Conservation (phyloP, 2,329 filamentous ascomycete genomes). For the Ustulina deusta region DNA sequence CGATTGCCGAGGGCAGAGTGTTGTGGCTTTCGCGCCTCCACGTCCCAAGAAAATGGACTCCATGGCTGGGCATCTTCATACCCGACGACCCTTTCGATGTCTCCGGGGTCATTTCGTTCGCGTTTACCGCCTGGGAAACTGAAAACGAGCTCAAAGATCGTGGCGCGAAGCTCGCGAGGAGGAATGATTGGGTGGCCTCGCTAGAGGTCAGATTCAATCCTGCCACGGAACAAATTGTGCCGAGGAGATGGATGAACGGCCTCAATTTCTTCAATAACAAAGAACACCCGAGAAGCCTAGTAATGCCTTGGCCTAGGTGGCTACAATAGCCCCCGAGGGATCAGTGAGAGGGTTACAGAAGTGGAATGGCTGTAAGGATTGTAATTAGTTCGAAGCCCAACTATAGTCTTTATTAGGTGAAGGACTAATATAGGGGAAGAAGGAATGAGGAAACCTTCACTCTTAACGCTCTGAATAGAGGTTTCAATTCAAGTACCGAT, state of each 20-base stretch:
- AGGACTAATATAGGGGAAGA: no score
- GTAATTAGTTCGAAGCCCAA: no score
- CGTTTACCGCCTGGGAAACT: background rate
- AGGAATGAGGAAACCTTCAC: no score
- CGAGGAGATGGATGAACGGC: constrained; percentile 24
- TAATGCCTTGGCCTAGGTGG: constrained; percentile 12
- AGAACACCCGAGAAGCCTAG: background rate
- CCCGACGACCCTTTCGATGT: constrained; percentile 11
- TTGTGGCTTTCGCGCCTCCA: constrained; percentile 26
- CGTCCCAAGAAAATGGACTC: constrained; percentile 17
- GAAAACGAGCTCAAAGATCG: constrained; percentile 8
- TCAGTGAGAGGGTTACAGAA: no score
- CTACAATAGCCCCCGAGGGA: background rate
- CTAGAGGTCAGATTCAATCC: constrained; percentile 3
- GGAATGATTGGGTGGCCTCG: constrained; percentile 12
- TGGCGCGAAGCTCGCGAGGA: constrained; percentile 2
- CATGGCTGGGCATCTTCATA: constrained; percentile 15
- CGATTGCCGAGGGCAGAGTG: constrained; percentile 21
- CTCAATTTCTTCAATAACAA: constrained; percentile 19
- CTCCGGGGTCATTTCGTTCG: background rate
- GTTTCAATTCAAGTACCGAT: no score
- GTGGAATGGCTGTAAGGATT: background rate
- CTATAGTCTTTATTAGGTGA: no score
- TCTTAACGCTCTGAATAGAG: no score
- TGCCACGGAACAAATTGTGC: constrained; percentile 1